Percentiles rank a stretch among this genome's conserved stretches.
phyloP scores from a whole-genome alignment of 495 filamentous ascomycete species.

The Elasticomyces elasticus region DNA sequence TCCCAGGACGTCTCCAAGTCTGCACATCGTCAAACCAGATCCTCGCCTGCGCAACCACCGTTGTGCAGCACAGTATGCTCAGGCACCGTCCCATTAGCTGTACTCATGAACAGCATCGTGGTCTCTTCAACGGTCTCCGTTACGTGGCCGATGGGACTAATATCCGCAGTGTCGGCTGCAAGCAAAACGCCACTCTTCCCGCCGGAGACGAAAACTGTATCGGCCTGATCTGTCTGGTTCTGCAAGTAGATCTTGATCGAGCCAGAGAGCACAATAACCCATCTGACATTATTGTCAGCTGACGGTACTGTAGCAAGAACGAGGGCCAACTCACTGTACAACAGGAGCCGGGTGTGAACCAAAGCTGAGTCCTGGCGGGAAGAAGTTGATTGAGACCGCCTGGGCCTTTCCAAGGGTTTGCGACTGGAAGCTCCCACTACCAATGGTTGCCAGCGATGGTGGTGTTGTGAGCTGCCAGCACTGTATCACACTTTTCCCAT shows the following conservation, averaged over 20 bases:
- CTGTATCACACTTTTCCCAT: not conserved
- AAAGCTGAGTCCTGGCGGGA: not conserved
- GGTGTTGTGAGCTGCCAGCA: constrained; percentile 3
- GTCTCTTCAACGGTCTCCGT: not conserved
- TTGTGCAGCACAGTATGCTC: not conserved
- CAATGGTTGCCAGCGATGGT: not conserved
- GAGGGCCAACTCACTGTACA: not conserved
- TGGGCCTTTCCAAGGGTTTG: not conserved
- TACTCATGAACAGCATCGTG: not conserved
- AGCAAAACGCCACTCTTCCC: not conserved
- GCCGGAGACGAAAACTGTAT: not conserved
- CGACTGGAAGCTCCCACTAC: not conserved
- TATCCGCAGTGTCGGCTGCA: not conserved
- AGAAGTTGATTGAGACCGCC: not conserved
- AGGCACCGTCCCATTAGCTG: not conserved
- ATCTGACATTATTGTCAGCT: not conserved
- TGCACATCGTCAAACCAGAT: not conserved
- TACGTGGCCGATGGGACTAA: not conserved
- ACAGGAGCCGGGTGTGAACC: not conserved
- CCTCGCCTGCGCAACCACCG: not conserved
- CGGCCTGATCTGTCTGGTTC: not conserved
- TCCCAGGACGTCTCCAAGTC: too few species aligned
- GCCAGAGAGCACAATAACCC: constrained; percentile 1
- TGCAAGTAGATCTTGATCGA: not conserved
- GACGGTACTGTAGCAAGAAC: not conserved